Percentiles rank a stretch among this genome's conserved stretches.
phyloP scores from a whole-genome alignment of 1,139 yeast species.

The Ogataea hybrid region DNA sequence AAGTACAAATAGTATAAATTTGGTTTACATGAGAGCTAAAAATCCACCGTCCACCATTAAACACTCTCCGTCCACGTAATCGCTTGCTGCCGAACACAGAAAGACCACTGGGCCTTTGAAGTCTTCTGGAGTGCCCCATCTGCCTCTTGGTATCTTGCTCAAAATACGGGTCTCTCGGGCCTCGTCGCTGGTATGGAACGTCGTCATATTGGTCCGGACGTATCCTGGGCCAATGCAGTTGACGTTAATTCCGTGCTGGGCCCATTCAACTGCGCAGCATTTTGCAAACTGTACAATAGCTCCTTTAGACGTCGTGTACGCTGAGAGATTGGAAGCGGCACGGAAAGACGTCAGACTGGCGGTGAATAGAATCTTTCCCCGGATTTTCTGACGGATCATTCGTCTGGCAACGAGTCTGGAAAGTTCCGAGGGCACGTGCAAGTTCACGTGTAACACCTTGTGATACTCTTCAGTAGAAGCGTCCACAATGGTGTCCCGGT shows the following conservation, averaged over 20 bases:
- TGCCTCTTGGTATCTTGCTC: conserved; percentile 47
- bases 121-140: conserved; percentile 54
- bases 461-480: conserved; percentile 43
- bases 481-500: conserved; percentile 37
- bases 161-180: conserved; percentile 36
- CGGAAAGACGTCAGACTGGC: conserved; percentile 50
- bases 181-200: conserved; percentile 35
- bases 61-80: conserved; percentile 52
- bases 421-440: conserved; percentile 45
- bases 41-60: conserved; percentile 61
- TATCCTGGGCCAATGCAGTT: conserved; percentile 59
- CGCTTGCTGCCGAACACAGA: conserved; percentile 47
- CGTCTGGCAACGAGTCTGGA: conserved; percentile 46
- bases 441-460: conserved; percentile 48
- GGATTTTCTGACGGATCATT: conserved; percentile 44
- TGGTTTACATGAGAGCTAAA: conserved; percentile 33
- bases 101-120: conserved; percentile 55
- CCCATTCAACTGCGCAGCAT: conserved; percentile 54
- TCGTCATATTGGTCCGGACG: conserved; percentile 51
- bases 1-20: conserved; percentile 19
- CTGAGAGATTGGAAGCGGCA: conserved; percentile 43
- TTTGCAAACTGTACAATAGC: conserved; percentile 48
- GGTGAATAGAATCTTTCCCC: conserved; percentile 64
- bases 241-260: conserved; percentile 47
- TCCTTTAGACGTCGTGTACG: conserved; percentile 55